Base-by-base conservation (phyloP, 202 grass and related monocot species). In the Alloteropsis angusta region DNA sequence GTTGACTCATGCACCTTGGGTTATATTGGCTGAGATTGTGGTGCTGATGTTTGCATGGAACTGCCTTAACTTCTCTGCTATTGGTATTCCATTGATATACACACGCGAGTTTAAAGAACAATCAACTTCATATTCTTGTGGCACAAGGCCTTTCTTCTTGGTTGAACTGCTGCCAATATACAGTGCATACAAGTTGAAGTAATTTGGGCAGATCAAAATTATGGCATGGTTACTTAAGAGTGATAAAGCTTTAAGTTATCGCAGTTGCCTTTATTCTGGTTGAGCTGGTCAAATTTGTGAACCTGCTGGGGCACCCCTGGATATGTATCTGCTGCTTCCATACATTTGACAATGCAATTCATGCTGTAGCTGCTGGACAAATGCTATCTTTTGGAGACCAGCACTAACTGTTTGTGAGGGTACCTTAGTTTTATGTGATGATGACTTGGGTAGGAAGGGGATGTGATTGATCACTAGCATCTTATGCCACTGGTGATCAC, bases 221-320 rank as follows among this genome's bases (percentile, higher is more conserved):
- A 35, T 41, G 78, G 34, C 53, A 74, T 30, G 0, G 26, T 68
- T 67, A 37, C 50, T n/a, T 69, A 15, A 44, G 68, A 65, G 35
- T 10, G 26, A 65, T 76, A 57, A 84, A 65, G 59, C 59, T 76
- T 58, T n/a, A n/a, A n/a, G n/a, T n/a, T 75, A 11, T 25, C n/a
- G 59, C 7, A 68, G 13, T 60, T 77, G 26, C 58, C 22, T 72
- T 59, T 85, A 42, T 77, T 85, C 23, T 65, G 71, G 56, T 71
- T 89, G 72, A 85, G 58, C 43, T 80, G 48, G 30, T 78, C 72
- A 72, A 73, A 60, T 77, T 85, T 73, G 15, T 65, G 78, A 73
- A 82, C 26, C n/a, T 82, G n/a, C 35, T 66, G 48, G 73, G 82
- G 43, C 44, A 73, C 50, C 72, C n/a, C 48, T 65, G 52, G 60